Percentiles rank a stretch among this genome's conserved stretches.
phyloP scores from a whole-genome alignment of 2,329 filamentous ascomycete species.

The Aspergillus sp. region DNA sequence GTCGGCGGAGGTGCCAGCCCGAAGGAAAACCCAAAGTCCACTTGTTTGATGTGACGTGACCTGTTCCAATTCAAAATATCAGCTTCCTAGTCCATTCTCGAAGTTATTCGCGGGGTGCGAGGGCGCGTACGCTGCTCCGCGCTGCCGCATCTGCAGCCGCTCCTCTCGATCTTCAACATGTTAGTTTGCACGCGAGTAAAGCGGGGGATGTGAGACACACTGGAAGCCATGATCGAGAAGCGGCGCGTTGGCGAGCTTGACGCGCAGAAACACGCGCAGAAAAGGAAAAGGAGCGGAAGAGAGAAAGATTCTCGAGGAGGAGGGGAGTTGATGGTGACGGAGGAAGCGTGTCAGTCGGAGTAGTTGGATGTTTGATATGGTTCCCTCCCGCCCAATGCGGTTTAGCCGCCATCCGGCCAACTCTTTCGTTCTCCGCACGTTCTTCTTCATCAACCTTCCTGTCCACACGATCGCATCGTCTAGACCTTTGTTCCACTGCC shows the following conservation, averaged over 20 bases:
- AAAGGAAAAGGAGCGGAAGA: background rate
- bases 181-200: constrained; percentile 1
- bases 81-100: constrained; percentile 14
- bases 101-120: constrained; percentile 21
- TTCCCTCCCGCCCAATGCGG: constrained; percentile 15
- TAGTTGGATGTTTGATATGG: background rate
- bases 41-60: constrained; percentile 46
- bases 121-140: constrained; percentile 54
- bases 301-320: background rate
- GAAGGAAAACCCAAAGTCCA: constrained; percentile 53
- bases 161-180: constrained; percentile 48
- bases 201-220: constrained; percentile 25
- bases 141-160: constrained; percentile 56
- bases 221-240: constrained; percentile 38
- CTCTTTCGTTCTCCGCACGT: constrained; percentile 12
- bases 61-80: constrained; percentile 32
- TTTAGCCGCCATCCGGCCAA: constrained; percentile 19
- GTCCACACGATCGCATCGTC: background rate
- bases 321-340: background rate
- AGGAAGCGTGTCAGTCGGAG: background rate
- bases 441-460: background rate
- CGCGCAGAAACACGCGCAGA: constrained; percentile 27
- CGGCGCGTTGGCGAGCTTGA: constrained; percentile 28
- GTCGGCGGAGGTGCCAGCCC: constrained; percentile 27
- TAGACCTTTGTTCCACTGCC: background rate